Evolutionary conservation across 192 early-diverging fungal genomes (phyloP), one percentile per base, ranked within the genome.

Genomic region (Thamnidium elegans): DNA sequence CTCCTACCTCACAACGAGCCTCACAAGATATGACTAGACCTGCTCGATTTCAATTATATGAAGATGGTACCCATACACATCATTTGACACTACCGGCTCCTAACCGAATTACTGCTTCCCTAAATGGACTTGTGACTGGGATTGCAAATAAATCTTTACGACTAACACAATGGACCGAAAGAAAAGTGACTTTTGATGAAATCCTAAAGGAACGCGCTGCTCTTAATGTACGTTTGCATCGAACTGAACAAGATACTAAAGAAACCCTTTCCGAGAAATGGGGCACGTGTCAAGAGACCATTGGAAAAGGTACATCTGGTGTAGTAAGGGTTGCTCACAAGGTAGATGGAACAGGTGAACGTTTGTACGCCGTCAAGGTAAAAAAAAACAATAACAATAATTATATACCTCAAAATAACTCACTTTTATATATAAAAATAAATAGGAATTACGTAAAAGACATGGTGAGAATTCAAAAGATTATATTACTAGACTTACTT

Each of bases 381-480:
- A 62, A 53, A 44, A 23, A 10, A 39, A 23, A 48, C n/a, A 10
- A 46, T 53, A 51, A 20, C n/a, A 23, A 23, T 23, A 51, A 20
- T 10, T 6, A 51, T 20, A 10, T 17, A 21, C 17, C 20, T 4
- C 15, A 30, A 11, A 14, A n/a, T 34, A 23, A 31, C 21, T 26
- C 43, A 42, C 11, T 39, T 56, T 21, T 56, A 13, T 58, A 8
- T 39, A 7, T 2, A 20, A 13, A 30, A 39, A 44, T 61, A 31
- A 20, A 26, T 66, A 98, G 86, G 93, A 97, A 65, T 96, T 98
- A 77, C 84, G 89, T 61, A 87, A 89, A 68, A 81, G 87, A 43
- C 56, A 85, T 19, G 51, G 62, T 20, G 84, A 86, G 69, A 68
- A 74, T 1, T 47, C 72, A 23, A 86, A 78, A 48, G 62, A 68